Base-by-base conservation (phyloP, 345 rosid species). In the Syzygium oleosum region DNA sequence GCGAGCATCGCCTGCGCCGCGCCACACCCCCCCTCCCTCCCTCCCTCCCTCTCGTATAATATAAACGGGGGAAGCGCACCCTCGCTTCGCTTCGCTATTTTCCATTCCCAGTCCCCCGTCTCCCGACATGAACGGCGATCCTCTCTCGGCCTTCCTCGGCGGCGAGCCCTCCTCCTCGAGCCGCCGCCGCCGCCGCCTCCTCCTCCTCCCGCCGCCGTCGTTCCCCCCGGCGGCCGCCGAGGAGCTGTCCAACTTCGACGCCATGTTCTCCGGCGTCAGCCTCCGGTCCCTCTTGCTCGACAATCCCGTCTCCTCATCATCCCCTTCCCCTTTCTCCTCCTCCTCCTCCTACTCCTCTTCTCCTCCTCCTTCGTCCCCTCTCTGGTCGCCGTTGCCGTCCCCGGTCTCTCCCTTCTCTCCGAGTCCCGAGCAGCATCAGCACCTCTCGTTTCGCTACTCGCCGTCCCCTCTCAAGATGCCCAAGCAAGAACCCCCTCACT, bases 191-290 rank as follows among this genome's bases (percentile, higher is more conserved):
- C 51, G 27, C 14, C 29, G 15, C 78, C 73, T 2, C 17, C 88
- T 34, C 34, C 46, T 53, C 78, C 73, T 3, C 17, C 46, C 41
- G 58, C 31, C 27, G 63, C 4, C 63, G 14, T 17, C 34, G 5
- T 85, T 27, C 88, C 65, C 12, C 27, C 51, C 17, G 23, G 12
- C 56, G 25, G 65, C 87, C 55, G 15, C 53, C 49, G 86, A 61
- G 52, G 88, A 51, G 46, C 7, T 68, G 38, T 84, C 87, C 16
- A 53, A 51, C 59, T 83, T 61, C 86, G 86, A 86, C 84, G 80
- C 58, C 63, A 43, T 88, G 63, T 88, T 84, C 86, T 80, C 88
- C 23, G 90, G 89, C 84, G 85, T 85, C 14, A 55, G 89, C 87
- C 88, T 87, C 88, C 88, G 38, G 54, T 84, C 86, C 17, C 85